These are phyloP conservation scores for Globisporangium emineosum DNA, from an alignment of 352 stramenopile species.

Conservation along the genomic window DNA sequence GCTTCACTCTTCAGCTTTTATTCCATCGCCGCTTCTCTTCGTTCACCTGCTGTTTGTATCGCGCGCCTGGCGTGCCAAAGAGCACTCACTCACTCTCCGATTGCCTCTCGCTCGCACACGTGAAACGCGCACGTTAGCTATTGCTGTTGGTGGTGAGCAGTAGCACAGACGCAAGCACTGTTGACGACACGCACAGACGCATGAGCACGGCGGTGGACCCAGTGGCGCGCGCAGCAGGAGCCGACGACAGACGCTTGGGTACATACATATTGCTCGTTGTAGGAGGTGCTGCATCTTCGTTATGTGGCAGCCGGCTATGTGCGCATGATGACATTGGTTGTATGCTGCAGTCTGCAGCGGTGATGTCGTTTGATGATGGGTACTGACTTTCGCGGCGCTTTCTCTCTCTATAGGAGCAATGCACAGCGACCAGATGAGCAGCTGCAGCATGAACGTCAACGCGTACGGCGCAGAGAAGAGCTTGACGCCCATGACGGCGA, in stretches of 20 bases:
- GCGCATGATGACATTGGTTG: not conserved
- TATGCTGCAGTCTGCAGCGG: not conserved
- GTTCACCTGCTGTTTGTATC: not conserved
- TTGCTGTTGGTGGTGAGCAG: not conserved
- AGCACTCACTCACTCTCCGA: not conserved
- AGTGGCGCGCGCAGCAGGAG: conserved; percentile 15
- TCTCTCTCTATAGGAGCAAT: not conserved
- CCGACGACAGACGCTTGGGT: conserved; percentile 15
- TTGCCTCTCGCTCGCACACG: not conserved
- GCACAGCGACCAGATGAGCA: conserved; percentile 15
- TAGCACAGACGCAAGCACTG: not conserved
- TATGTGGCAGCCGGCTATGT: not conserved
- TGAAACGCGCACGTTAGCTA: not conserved
- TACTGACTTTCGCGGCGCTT: not conserved
- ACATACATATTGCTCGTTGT: not conserved
- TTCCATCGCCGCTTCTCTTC: not conserved
- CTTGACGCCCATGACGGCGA: conserved; percentile 16
- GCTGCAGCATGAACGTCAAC: conserved; percentile 17
- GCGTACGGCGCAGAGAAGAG: conserved; percentile 19
- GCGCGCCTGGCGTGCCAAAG: not conserved
- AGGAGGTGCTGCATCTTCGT: not conserved
- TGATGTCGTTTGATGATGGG: not conserved
- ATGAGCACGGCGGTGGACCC: conserved; percentile 13
- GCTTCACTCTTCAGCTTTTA: conserved; percentile 6
- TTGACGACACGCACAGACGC: not conserved